phyloP scores from a whole-genome alignment of 2,329 filamentous ascomycete genomes.

The Trichoderma brevicompactum region DNA sequence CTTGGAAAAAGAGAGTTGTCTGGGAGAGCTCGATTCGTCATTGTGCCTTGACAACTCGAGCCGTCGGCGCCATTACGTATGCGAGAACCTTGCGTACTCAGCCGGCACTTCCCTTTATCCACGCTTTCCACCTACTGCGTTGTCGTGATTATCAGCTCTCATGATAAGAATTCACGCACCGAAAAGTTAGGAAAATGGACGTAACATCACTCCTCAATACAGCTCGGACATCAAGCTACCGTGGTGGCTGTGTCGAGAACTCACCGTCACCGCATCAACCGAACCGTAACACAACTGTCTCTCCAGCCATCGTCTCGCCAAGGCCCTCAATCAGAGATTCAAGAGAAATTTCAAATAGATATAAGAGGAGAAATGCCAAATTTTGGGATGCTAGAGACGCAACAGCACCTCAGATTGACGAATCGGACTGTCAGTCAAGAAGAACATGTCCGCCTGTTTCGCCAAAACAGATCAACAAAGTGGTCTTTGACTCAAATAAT shows the following conservation, averaged over 20 bases:
- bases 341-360: slow-evolving; percentile 8
- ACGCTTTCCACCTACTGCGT: not conserved
- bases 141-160: not conserved
- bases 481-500: slow-evolving; percentile 34
- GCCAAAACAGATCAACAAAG: slow-evolving; percentile 35
- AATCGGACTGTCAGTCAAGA: slow-evolving; percentile 41
- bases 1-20: not conserved
- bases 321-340: slow-evolving; percentile 43
- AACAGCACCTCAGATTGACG: slow-evolving; percentile 49
- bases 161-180: not conserved
- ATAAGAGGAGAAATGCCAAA: slow-evolving; percentile 38
- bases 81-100: not conserved
- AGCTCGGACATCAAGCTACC: slow-evolving; percentile 34
- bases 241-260: slow-evolving; percentile 26
- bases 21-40: not conserved
- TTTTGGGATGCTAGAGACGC: slow-evolving; percentile 59
- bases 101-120: not conserved
- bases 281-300: not conserved
- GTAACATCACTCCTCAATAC: slow-evolving; percentile 49
- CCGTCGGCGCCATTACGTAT: not conserved
- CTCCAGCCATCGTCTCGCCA: slow-evolving; percentile 32
- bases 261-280: slow-evolving; percentile 30
- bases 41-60: not conserved
- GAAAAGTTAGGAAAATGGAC: slow-evolving; percentile 42
- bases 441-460: slow-evolving; percentile 35